Percentiles rank a stretch among this genome's conserved stretches.
Evolutionary conservation across 2,329 filamentous ascomycete genomes (phyloP).

Genomic region (Exophiala sideris): DNA sequence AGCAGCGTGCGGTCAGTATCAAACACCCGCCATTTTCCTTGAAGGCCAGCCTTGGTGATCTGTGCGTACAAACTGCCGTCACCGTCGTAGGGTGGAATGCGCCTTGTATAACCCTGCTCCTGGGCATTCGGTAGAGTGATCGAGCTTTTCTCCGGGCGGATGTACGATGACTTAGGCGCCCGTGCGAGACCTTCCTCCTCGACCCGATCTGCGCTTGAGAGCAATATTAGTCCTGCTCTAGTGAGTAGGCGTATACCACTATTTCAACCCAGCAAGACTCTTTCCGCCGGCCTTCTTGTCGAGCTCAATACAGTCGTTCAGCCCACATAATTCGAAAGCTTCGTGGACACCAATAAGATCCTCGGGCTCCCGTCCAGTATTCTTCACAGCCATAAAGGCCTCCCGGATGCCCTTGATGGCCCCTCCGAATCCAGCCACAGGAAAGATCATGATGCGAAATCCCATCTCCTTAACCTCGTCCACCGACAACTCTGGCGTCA

Average conservation of each 20-base stretch:
- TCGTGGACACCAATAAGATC: background rate
- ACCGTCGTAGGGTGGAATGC: no score
- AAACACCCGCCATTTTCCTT: no score
- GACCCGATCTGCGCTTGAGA: no score
- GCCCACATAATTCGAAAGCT: background rate
- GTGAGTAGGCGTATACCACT: background rate
- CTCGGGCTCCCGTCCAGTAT: background rate
- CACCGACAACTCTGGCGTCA: conserved; percentile 38
- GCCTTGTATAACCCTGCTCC: no score
- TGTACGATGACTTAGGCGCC: no score
- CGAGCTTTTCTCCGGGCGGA: no score
- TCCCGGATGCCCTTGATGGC: background rate
- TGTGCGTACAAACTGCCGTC: no score
- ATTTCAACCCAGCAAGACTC: background rate
- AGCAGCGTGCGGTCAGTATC: no score
- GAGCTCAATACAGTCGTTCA: background rate
- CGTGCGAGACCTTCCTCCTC: no score
- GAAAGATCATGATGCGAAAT: conserved; percentile 43
- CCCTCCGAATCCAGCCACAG: conserved; percentile 21
- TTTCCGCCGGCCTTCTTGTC: background rate
- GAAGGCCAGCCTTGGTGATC: no score
- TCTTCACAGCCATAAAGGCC: background rate
- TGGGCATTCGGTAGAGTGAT: no score
- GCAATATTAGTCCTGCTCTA: no score
- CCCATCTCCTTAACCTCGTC: conserved; percentile 40